These are phyloP conservation scores for Nissolia schottii DNA, from an alignment of 306 rosid genomes.

Conservation along the genomic window DNA sequence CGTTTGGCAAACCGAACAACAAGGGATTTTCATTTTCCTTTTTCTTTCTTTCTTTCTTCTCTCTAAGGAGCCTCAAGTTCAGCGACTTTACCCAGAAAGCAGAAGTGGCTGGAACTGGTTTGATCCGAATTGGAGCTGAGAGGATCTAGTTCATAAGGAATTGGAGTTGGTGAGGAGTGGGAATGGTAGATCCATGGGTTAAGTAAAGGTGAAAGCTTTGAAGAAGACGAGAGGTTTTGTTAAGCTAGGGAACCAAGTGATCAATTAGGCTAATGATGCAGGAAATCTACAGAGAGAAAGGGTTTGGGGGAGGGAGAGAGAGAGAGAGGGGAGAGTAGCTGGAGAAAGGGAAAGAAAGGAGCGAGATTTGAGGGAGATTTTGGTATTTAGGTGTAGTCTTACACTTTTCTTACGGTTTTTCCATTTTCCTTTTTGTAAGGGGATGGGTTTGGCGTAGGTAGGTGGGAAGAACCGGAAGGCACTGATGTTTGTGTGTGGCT, in stretches of 20 bases:
- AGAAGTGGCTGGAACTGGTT: constrained; percentile 11
- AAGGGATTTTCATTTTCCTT: constrained; percentile 73
- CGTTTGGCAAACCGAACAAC: constrained; percentile 93
- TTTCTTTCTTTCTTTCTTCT: neutral
- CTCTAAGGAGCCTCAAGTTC: neutral
- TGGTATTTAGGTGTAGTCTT: neutral
- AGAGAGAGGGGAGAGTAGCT: neutral
- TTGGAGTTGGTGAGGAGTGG: constrained; percentile 7
- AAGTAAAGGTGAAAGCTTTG: constrained; percentile 21
- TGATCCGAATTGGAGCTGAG: constrained; percentile 26
- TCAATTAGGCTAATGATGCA: constrained; percentile 31
- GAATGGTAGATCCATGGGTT: constrained; percentile 55
- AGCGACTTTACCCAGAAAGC: neutral
- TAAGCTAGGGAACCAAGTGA: constrained; percentile 19
- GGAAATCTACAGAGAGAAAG: constrained; percentile 43
- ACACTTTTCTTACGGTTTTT: constrained; percentile 4
- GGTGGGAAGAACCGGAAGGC: constrained; percentile 20
- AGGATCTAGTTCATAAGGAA: constrained; percentile 26
- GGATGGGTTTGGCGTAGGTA: constrained; percentile 28
- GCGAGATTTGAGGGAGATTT: constrained; percentile 2
- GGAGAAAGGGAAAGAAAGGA: neutral
- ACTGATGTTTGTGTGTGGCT: neutral
- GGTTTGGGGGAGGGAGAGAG: constrained; percentile 19
- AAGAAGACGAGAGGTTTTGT: neutral
- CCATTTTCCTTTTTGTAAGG: constrained; percentile 6